phyloP scores from a whole-genome alignment of 257 asterid genomes.

The Phtheirospermum japonicum region DNA sequence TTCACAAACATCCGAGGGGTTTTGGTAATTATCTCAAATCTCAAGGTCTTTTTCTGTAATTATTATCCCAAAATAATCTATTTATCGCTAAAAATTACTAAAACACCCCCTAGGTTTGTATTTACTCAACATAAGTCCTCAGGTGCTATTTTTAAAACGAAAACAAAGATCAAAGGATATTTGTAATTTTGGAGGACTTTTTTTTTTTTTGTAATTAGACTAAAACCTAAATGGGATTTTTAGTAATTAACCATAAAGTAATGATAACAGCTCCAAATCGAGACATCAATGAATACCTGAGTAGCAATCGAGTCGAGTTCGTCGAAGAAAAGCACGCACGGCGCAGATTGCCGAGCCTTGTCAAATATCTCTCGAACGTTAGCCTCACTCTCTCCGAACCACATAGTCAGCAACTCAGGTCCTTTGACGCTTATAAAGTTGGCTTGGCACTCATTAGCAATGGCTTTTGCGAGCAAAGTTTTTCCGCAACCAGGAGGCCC shows the following conservation, averaged over 20 bases:
- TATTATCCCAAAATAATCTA: too few species aligned
- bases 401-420: slow-evolving; percentile 60
- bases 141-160: too few species aligned
- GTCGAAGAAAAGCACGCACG: slow-evolving; percentile 57
- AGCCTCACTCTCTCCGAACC: slow-evolving; percentile 70
- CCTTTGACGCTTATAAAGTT: slow-evolving; percentile 59
- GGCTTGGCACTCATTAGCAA: slow-evolving; percentile 59
- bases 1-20: too few species aligned
- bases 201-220: too few species aligned
- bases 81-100: too few species aligned
- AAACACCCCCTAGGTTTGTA: too few species aligned
- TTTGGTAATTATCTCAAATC: too few species aligned
- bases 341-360: slow-evolving; percentile 62
- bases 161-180: too few species aligned
- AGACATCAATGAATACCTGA: slow-evolving; percentile 31
- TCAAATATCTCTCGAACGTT: slow-evolving; percentile 56
- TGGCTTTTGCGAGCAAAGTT: slow-evolving; percentile 58
- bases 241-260: not conserved
- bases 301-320: slow-evolving; percentile 59
- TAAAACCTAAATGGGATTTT: too few species aligned
- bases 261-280: not conserved
- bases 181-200: not conserved
- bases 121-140: too few species aligned
- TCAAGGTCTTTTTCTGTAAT: too few species aligned
- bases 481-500: slow-evolving; percentile 72